A percentile compares a stretch with the other conserved stretches of the same genome.
Evolutionary conservation across 1,139 yeast species (phyloP).

Genomic region (Pichia sp.): DNA sequence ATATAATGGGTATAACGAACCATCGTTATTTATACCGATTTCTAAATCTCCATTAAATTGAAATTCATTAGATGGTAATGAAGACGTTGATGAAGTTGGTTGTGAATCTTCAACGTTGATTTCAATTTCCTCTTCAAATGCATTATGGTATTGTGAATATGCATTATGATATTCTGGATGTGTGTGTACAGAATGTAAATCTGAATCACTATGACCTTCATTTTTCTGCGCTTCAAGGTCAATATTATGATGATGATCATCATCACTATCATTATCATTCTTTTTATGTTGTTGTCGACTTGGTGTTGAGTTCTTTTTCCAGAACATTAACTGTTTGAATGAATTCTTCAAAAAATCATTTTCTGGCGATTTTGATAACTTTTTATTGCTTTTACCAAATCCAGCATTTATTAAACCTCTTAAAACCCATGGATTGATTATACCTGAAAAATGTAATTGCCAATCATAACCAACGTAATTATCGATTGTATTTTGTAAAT

Average conservation of each 20-base stretch:
- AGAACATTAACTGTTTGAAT: not conserved
- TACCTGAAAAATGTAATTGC: conserved; percentile 84
- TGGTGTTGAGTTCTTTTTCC: not conserved
- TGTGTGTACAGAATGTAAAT: not conserved
- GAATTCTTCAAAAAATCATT: not conserved
- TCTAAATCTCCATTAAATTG: conserved; percentile 11
- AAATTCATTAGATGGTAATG: not conserved
- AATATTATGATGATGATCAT: not conserved
- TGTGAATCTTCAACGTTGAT: not conserved
- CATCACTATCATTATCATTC: not conserved
- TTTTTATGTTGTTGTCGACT: not conserved
- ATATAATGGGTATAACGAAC: conserved; percentile 37
- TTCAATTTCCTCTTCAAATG: not conserved
- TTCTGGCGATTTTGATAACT: not conserved
- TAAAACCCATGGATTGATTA: conserved; percentile 80
- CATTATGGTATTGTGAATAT: not conserved
- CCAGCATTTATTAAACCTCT: conserved; percentile 72
- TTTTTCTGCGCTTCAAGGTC: not conserved
- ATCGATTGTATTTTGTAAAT: conserved; percentile 65
- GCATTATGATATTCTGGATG: not conserved
- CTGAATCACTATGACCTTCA: not conserved
- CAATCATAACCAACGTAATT: conserved; percentile 76
- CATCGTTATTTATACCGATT: conserved; percentile 34
- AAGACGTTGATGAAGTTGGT: not conserved
- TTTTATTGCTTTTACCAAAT: conserved; percentile 43